These are phyloP conservation scores for Prunus persica DNA, from an alignment of 306 rosid genomes.

Conservation along the genomic window Prunus_persica_NCBIv2 NC_034011.1:19123501-19124000, in stretches of 20 bases:
- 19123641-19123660: constrained; percentile 2
- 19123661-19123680: not conserved
- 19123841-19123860: not conserved
- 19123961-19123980: constrained; percentile 9
- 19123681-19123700: not conserved
- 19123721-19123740: not conserved
- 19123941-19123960: constrained; percentile 32
- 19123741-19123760: not conserved
- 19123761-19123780: not conserved
- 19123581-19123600: constrained; percentile 45
- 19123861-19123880: not conserved
- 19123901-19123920: constrained; percentile 23
- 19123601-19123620: constrained; percentile 59
- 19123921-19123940: constrained; percentile 29
- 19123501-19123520: constrained; percentile 6
- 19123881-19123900: not conserved
- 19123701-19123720: not conserved
- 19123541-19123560: constrained; percentile 55
- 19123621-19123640: constrained; percentile 76
- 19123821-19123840: not conserved
- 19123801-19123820: not conserved
- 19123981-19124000: not conserved
- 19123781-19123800: not conserved
- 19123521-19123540: not conserved
- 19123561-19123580: constrained; percentile 48